Base-by-base conservation (phyloP, 2,329 filamentous ascomycete species). In the Monosporascus cannonballus region DNA sequence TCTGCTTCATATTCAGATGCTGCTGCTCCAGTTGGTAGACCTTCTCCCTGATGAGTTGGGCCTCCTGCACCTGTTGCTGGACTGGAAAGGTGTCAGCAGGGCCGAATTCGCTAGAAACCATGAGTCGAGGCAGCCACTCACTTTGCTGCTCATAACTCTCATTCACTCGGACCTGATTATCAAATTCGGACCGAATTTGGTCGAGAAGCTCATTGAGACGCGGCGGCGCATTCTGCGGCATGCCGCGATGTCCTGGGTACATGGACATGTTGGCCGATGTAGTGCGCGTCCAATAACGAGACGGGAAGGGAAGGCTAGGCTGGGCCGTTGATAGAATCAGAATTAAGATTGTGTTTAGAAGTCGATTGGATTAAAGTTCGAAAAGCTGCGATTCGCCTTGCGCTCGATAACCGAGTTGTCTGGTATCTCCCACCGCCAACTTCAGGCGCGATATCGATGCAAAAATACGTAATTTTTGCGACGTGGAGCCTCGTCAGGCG, bases 101-200 rank as follows among this genome's bases (percentile, higher is more conserved):
- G 51, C 30, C 39, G 37, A 11, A 39, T 47, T 38, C 37, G n/a
- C 15, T n/a, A 48, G 15, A 53, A 38, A 39, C 37, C 47, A 3
- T 34, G 18, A 51, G 51, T 30, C 50, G 38, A n/a, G 49, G 24
- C 48, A 34, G 46, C 36, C 48, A 85, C 91, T 79, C 84, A 96
- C 93, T 88, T 70, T 96, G 91, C 70, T 93, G 89, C 69, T 99
- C 93, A 69, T 91, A 95, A 63, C 90, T 89, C 69, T 90, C 90
- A 59, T 85, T 88, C 62, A 89, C 85, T 59, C 89, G 85, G 62
- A 86, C 80, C 71, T 95, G 89, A 56, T 80, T 86, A 61, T 97
- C 93, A 63, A 96, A 97, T 73, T 99, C 94, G 66, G 84, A 81
- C 67, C 93, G 86, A 64, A 99, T 84, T 69, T 91, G 87, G 53